Conservation (phyloP, 345 rosid genomes). For the Populus pruinosa region DNA sequence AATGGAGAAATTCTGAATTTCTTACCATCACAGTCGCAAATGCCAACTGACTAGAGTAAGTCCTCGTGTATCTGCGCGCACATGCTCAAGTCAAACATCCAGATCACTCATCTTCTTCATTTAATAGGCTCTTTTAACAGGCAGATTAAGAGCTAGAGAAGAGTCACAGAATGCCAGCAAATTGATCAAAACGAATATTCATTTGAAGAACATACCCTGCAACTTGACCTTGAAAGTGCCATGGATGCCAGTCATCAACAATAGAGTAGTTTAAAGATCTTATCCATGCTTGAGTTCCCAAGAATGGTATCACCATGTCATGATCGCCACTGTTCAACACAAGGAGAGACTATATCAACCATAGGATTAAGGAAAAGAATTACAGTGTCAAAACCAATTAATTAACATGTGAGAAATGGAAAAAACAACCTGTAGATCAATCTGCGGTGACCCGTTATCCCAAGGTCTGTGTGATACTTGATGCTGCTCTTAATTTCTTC, state of each 20-base stretch:
- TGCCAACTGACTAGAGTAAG: constrained; percentile 58
- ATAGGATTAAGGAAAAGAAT: too few relatives aligned
- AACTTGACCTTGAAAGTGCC: constrained; percentile 29
- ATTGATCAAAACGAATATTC: neutral
- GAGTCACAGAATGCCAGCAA: neutral
- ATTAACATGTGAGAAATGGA: too few relatives aligned
- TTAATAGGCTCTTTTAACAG: neutral
- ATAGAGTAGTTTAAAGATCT: constrained; percentile 24
- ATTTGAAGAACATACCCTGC: constrained; percentile 23
- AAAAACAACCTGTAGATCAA: neutral
- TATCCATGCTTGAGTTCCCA: constrained; percentile 34
- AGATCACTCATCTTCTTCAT: neutral
- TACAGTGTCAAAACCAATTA: too few relatives aligned
- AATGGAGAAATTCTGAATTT: neutral
- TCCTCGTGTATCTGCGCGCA: constrained; percentile 51
- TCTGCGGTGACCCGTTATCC: neutral
- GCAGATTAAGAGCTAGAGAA: neutral
- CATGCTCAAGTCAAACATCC: neutral
- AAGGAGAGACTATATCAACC: neutral
- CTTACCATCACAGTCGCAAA: constrained; percentile 67
- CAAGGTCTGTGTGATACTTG: neutral
- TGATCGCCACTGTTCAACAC: constrained; percentile 31
- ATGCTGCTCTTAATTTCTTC: neutral
- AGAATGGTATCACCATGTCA: constrained; percentile 20
- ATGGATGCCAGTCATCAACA: constrained; percentile 22